Base-by-base conservation (phyloP, 164 flowering plant genomes). In the Echeveria elegans region DNA sequence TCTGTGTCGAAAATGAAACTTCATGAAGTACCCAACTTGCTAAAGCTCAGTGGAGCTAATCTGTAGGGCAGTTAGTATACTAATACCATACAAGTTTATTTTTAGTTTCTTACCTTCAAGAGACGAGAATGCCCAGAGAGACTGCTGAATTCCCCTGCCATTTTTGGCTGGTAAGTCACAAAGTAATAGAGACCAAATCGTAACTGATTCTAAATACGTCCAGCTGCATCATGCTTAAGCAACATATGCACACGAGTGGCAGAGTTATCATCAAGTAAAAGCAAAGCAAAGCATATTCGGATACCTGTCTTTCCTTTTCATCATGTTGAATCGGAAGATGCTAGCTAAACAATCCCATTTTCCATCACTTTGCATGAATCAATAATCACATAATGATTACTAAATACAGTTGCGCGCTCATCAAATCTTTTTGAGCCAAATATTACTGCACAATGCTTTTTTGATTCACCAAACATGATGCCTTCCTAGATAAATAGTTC, bases 141-240 rank as follows among this genome's bases (percentile, higher is more conserved):
- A 78, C 36, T 85, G 98, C 7, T 96, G 96, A 74, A 92, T 77
- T n/a, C 98, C 96, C 71, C 73, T 87, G 63, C 95, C 96, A 70
- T 79, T 86, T 37, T 89, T 86, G n/a, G 66, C 71, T 69, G 48
- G 79, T 69, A 65, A 83, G 82, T 75, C 68, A 81, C 66, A 92
- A 30, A 47, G 40, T 62, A n/a, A 77, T 70, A 38, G 61, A 56
- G 56, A 15, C 10, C 19, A 63, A 26, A 18, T 24, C 4, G 31
- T 11, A 14, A 16, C 4, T 16, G 26, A 2, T 24, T 2, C 1
- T 28, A 52, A 21, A 21, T 8, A 21, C 58, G 21, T 21, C 29
- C 26, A 5, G 14, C 1, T 21, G 29, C n/a, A n/a, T n/a, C 23
- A 7, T 5, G 5, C 12, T 9, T 7, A 9, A 26, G 60, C 60